Evolutionary conservation across 2,329 filamentous ascomycete species (phyloP).

Genomic region (Chalaropsis ovoidea): DNA sequence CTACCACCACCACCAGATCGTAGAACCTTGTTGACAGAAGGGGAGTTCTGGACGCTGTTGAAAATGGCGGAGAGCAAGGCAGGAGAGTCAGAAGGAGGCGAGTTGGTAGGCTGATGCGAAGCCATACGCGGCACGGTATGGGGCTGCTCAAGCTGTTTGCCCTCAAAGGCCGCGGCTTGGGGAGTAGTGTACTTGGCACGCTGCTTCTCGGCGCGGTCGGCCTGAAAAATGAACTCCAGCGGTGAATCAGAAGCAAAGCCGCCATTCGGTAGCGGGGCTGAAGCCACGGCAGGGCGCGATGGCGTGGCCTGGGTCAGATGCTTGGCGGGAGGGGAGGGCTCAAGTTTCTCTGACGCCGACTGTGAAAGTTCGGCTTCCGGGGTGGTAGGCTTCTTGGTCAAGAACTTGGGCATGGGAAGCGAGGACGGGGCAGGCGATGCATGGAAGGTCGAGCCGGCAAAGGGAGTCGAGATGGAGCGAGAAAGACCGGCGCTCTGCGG

Average conservation of each 20-base stretch:
- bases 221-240: conserved; percentile 81
- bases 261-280: neutral
- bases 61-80: conserved; percentile 19
- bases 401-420: conserved; percentile 82
- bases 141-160: conserved; percentile 6
- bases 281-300: conserved; percentile 11
- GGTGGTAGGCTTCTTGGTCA: conserved; percentile 42
- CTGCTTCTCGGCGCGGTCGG: conserved; percentile 68
- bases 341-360: conserved; percentile 33
- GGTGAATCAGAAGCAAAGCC: conserved; percentile 53
- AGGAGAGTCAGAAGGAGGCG: conserved; percentile 19
- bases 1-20: conserved; percentile 5
- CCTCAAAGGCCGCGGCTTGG: neutral
- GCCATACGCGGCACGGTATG: conserved; percentile 21
- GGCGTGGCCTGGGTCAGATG: conserved; percentile 12
- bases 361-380: conserved; percentile 15
- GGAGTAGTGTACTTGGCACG: conserved; percentile 30
- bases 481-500: conserved; percentile 23
- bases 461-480: conserved; percentile 43
- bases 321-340: conserved; percentile 4
- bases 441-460: conserved; percentile 90
- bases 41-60: conserved; percentile 22
- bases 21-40: conserved; percentile 19
- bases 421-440: conserved; percentile 85
- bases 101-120: neutral